A percentile compares a stretch with the other conserved stretches of the same genome.
These are phyloP conservation scores for Candolleomyces eurysporus DNA, from an alignment of 768 basidiomycete genomes.

Conservation along the genomic window DNA sequence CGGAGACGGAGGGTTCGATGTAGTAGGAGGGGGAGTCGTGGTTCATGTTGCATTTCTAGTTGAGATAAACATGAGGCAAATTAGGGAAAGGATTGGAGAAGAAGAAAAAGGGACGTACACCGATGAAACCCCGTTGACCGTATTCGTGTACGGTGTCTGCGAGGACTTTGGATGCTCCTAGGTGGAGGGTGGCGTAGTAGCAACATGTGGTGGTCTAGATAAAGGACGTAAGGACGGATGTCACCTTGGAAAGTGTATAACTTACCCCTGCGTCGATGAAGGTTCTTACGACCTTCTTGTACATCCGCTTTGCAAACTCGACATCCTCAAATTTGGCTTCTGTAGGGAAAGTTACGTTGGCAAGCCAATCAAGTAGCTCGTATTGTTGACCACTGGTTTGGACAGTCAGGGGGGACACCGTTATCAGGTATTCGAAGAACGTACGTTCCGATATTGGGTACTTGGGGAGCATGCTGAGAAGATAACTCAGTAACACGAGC, in stretches of 20 bases:
- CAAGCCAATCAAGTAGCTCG: conserved; percentile 88
- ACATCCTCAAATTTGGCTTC: conserved; percentile 74
- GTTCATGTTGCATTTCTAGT: conserved; percentile 90
- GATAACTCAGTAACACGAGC: not conserved
- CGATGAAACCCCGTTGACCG: conserved; percentile 85
- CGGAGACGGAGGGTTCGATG: conserved; percentile 56
- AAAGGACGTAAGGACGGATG: too few relatives aligned
- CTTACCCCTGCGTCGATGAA: conserved; percentile 75
- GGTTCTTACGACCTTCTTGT: conserved; percentile 68
- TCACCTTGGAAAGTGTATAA: too few relatives aligned
- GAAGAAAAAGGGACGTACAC: conserved; percentile 43
- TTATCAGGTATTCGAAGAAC: conserved; percentile 12
- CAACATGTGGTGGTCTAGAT: conserved; percentile 89
- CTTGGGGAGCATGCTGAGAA: conserved; percentile 74
- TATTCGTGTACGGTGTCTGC: conserved; percentile 63
- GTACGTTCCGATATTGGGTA: conserved; percentile 68
- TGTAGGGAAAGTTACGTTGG: conserved; percentile 82
- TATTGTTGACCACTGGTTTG: conserved; percentile 71
- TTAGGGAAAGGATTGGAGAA: not conserved
- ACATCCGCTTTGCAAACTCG: conserved; percentile 66
- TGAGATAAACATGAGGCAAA: not conserved
- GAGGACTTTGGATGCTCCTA: conserved; percentile 76
- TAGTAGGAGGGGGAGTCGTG: conserved; percentile 67
- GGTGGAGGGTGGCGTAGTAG: conserved; percentile 84
- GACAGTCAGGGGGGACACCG: not conserved